Percentiles rank a stretch among this genome's conserved stretches.
These are phyloP conservation scores for Phoenix roebelenii DNA, from an alignment of 176 grass and related monocot species.

Conservation along the genomic window DNA sequence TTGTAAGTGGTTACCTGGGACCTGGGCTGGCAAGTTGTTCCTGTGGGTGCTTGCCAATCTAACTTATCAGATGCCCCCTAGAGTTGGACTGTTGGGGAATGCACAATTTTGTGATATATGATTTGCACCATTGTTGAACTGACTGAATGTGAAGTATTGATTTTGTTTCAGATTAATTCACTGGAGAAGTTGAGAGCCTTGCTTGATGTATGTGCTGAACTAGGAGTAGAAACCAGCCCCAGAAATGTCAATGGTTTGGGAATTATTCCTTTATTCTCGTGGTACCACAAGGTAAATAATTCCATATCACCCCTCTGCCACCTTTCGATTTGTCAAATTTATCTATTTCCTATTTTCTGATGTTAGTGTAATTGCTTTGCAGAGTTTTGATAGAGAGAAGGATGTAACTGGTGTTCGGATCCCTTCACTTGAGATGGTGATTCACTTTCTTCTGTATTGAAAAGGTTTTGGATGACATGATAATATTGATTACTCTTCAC, in stretches of 20 bases:
- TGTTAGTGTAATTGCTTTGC: constrained; percentile 28
- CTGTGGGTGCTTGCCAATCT: too few relatives aligned
- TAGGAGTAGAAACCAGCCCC: constrained; percentile 81
- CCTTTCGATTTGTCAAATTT: constrained; percentile 1
- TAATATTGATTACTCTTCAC: too few relatives aligned
- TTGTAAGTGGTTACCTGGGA: too few relatives aligned
- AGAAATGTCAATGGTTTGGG: constrained; percentile 67
- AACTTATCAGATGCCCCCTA: too few relatives aligned
- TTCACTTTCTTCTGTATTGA: constrained; percentile 4
- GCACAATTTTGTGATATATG: too few relatives aligned
- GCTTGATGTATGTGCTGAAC: constrained; percentile 86
- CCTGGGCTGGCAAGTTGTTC: too few relatives aligned
- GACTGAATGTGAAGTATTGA: not conserved
- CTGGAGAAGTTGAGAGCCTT: constrained; percentile 94
- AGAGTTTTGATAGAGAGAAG: constrained; percentile 98
- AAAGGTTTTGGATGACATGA: not conserved
- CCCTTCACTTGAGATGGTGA: constrained; percentile 86
- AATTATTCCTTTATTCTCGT: constrained; percentile 93
- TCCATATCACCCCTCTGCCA: not conserved
- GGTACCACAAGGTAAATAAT: constrained; percentile 84
- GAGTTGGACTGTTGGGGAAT: too few relatives aligned
- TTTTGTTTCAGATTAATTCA: constrained; percentile 80
- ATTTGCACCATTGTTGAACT: too few relatives aligned
- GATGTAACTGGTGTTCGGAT: constrained; percentile 64
- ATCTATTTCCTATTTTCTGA: constrained; percentile 15